A percentile compares a stretch with the other conserved stretches of the same genome.
phyloP scores from a whole-genome alignment of 129 eudicot species.

The Kitagawia praeruptora region DNA sequence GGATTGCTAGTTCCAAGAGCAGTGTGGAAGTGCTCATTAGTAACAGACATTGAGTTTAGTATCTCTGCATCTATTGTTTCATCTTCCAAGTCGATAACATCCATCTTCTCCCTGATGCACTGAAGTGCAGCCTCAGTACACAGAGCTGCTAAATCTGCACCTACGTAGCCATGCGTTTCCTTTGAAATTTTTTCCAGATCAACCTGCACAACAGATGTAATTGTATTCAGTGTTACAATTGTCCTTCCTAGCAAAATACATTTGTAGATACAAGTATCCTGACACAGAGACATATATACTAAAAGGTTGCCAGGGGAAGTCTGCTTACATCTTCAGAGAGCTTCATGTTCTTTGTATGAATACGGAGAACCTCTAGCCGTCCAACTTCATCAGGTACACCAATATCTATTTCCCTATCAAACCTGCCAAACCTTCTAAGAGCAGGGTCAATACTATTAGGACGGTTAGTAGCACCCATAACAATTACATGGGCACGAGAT shows the following conservation, averaged over 20 bases:
- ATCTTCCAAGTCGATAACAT: slow-evolving; percentile 94
- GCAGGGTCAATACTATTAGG: slow-evolving; percentile 99
- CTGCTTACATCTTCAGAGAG: slow-evolving; percentile 59
- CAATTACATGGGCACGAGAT: slow-evolving; percentile 88
- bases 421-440: slow-evolving; percentile 82
- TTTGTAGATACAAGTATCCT: no score
- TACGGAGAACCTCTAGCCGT: slow-evolving; percentile 87
- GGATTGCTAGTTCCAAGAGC: slow-evolving; percentile 98
- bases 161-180: slow-evolving; percentile 92
- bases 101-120: slow-evolving; percentile 97
- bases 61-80: slow-evolving; percentile 94
- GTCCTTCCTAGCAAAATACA: background rate
- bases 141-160: slow-evolving; percentile 94
- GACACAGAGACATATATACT: background rate
- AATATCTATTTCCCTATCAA: slow-evolving; percentile 87
- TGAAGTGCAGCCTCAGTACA: slow-evolving; percentile 97
- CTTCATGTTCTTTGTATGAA: slow-evolving; percentile 95
- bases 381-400: slow-evolving; percentile 98
- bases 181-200: slow-evolving; percentile 79
- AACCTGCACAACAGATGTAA: slow-evolving; percentile 29
- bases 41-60: slow-evolving; percentile 83
- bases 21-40: slow-evolving; percentile 79
- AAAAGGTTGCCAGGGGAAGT: background rate
- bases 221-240: background rate
- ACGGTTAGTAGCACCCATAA: slow-evolving; percentile 96